phyloP scores from a whole-genome alignment of 2,329 filamentous ascomycete species.

The Nemania abortiva region DNA sequence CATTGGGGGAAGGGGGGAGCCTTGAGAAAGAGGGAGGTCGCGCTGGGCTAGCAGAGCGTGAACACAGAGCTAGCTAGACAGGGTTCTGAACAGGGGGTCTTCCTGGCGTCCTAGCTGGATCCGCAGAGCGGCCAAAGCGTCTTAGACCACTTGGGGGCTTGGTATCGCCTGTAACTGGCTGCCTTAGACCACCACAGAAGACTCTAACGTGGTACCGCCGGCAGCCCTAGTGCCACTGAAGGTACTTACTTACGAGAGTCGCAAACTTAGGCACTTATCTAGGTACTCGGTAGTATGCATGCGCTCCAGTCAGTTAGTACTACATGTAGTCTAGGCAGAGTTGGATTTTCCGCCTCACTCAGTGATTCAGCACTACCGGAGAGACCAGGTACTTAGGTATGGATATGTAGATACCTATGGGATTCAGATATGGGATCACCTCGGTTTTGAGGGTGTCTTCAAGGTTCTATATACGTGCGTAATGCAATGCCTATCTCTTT shows the following conservation, averaged over 20 bases:
- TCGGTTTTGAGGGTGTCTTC: background rate
- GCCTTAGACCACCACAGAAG: background rate
- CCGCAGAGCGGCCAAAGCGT: constrained; percentile 34
- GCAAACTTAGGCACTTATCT: background rate
- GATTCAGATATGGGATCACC: background rate
- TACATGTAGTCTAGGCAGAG: background rate
- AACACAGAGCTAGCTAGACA: constrained; percentile 18
- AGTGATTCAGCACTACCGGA: background rate
- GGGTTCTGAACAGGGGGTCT: constrained; percentile 13
- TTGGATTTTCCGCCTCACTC: background rate
- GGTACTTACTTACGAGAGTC: background rate
- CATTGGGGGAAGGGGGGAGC: constrained; percentile 24
- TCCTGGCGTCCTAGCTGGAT: constrained; percentile 16
- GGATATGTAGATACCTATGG: background rate
- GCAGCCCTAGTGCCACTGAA: background rate
- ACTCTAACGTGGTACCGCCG: constrained; percentile 1
- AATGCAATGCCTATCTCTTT: background rate
- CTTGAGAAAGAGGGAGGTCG: constrained; percentile 9
- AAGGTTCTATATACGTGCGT: background rate
- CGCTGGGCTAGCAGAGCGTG: constrained; percentile 1
- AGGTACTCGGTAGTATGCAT: background rate
- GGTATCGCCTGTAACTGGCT: constrained; percentile 18
- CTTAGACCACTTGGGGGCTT: constrained; percentile 29
- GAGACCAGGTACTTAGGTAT: background rate
- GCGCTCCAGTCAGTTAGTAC: background rate